These are phyloP conservation scores for Tanacetum coccineum DNA, from an alignment of 129 eudicot species.

Conservation along the genomic window DNA sequence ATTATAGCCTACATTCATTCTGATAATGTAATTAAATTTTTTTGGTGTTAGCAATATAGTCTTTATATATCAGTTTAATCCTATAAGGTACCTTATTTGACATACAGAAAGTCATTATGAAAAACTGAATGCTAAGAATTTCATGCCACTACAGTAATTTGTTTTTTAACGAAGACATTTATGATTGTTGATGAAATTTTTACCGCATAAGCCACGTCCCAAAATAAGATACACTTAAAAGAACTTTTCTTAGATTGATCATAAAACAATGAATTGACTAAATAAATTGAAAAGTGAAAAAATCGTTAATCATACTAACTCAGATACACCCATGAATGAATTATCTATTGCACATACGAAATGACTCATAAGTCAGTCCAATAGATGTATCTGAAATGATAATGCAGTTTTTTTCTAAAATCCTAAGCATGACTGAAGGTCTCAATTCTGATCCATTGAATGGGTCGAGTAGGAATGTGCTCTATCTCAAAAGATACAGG, in stretches of 20 bases:
- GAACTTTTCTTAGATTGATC: background rate
- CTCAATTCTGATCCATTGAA: no score
- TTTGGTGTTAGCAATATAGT: background rate
- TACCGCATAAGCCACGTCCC: background rate
- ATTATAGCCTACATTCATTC: background rate
- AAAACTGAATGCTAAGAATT: no score
- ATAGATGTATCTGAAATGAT: no score
- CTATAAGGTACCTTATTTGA: slow-evolving; percentile 2
- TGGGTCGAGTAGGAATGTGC: no score
- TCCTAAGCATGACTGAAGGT: no score
- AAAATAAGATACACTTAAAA: no score
- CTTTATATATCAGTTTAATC: background rate
- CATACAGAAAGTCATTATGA: slow-evolving; percentile 10
- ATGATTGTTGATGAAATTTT: background rate
- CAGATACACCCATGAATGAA: no score
- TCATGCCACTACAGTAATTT: background rate
- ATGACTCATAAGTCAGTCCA: no score
- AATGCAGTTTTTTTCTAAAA: no score
- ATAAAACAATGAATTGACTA: background rate
- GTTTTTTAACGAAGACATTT: background rate
- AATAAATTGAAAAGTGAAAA: background rate
- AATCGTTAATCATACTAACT: background rate
- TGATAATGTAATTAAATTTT: background rate
- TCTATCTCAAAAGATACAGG: no score
- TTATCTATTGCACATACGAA: no score